Base-by-base conservation (phyloP, 768 basidiomycete genomes). In the Termitomyces bulborhizus region DNA sequence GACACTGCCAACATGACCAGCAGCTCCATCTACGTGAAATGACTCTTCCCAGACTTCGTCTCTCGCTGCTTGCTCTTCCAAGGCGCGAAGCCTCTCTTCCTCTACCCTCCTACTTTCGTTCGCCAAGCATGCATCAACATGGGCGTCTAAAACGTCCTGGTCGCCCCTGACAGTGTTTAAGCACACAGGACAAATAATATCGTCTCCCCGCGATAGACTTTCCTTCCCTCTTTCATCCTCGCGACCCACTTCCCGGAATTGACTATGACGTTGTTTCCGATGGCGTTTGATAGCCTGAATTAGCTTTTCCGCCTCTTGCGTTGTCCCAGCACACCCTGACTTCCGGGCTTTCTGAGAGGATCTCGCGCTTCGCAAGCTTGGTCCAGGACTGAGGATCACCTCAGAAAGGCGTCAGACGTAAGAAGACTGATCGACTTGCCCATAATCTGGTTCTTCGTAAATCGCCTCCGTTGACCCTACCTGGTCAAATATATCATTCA, bases 91-190 rank as follows among this genome's bases (percentile, higher is more conserved):
- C 49, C 75, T 67, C 44, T 76, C 75, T 50, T 76, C 77, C 58
- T 77, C 74, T 37, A 76, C 47, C 50, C 73, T 66, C 34, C 67
- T 70, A 50, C 65, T 73, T 61, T 83, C 80, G 61, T 88, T 73
- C 4, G 81, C 82, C 42, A 93, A 67, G 65, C 90, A 93, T 6
- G 87, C 75, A 62, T 93, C 87, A n/a, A 93, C 79, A 68, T 93
- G 90, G 15, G 88, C 88, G 61, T 88, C 83, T 2, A 89, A 63
- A 8, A 90, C 83, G 57, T 90, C 90, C 43, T 76, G 73, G 62
- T 90, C 89, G 1, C 89, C 90, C 45, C 68, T 71, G 1, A 90
- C 74, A 15, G 67, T 68, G 40, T 69, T 69, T 44, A 76, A 68
- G 64, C 90, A 93, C 24, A 93, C 81, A 1, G 90, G 90, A 62